Evolutionary conservation across 2,329 filamentous ascomycete genomes (phyloP), one percentile per base, ranked within the genome.

Genomic region (Thielaviopsis populi): DNA sequence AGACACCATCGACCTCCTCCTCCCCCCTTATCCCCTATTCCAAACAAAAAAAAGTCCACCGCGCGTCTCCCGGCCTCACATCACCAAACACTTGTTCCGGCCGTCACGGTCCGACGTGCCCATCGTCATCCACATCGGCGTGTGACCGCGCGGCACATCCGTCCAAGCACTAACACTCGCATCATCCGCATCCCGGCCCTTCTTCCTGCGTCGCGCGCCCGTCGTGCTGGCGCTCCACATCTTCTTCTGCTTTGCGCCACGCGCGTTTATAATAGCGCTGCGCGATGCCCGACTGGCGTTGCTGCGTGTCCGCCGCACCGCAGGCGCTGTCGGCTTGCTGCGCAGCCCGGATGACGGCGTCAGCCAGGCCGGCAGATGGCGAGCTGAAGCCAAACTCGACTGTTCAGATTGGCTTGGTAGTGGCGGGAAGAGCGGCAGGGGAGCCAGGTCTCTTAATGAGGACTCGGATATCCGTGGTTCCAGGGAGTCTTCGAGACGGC

Each of bases 221-320:
- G 58, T 59, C 17, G 53, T 64, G 40, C 64, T 64, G 2, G 54
- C 37, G 11, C 40, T 59, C 58, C 41, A 61, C 41, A 24, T 17
- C 30, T 59, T 65, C 10, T 72, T 76, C 60, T 73, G 77, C 67
- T 75, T 73, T 65, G 83, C 83, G 66, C 85, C 82, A 19, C 79
- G 76, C 33, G 85, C 81, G 68, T 85, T 86, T 72, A 81, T 84
- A 10, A 81, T 78, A 5, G 83, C 83, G 64, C 82, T 83, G 33
- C 81, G 75, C 69, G 64, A 54, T n/a, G 65, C 65, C 8, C 65
- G 42, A 48, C 82, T 80, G 1, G 82, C 82, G 48, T 83, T 77
- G 68, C 81, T 84, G 43, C 75, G 75, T 30, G 75, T 76, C 41
- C 80, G 74, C 63, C 71, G 76, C 5, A 83, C 71, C 50, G 75